These are phyloP conservation scores for Neurospora sp. DNA, from an alignment of 495 filamentous ascomycete genomes.

Conservation along the genomic window DNA sequence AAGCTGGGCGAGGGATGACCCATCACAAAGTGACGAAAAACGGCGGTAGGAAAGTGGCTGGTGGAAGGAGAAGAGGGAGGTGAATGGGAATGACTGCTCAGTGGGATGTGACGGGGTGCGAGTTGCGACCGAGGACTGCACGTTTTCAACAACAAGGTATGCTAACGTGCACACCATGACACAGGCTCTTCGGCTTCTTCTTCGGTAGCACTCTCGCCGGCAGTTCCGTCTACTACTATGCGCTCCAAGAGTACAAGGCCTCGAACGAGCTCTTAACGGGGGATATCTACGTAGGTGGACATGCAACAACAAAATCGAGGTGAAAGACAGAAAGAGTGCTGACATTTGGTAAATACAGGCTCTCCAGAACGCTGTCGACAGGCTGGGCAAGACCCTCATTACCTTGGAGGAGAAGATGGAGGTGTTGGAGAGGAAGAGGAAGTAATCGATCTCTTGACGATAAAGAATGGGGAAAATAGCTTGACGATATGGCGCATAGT, in stretches of 20 bases:
- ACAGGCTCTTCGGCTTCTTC: conserved; percentile 87
- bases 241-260: conserved; percentile 83
- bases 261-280: conserved; percentile 90
- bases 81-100: neutral
- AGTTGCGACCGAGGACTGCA: neutral
- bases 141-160: neutral
- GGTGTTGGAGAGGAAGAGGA: conserved; percentile 43
- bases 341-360: conserved; percentile 43
- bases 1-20: no score
- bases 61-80: neutral
- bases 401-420: conserved; percentile 77
- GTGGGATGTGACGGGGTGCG: neutral
- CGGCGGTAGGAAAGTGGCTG: no score
- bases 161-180: neutral
- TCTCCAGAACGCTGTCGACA: conserved; percentile 76
- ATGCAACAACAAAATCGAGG: neutral
- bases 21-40: no score
- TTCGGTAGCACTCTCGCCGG: conserved; percentile 73
- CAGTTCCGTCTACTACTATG: conserved; percentile 77
- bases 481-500: neutral
- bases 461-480: neutral
- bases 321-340: neutral
- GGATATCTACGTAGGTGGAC: conserved; percentile 79
- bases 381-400: conserved; percentile 72
- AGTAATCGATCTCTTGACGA: conserved; percentile 21